A percentile compares a stretch with the other conserved stretches of the same genome.
phyloP scores from a whole-genome alignment of 2,329 filamentous ascomycete genomes.

The Penicillium sp. region DNA sequence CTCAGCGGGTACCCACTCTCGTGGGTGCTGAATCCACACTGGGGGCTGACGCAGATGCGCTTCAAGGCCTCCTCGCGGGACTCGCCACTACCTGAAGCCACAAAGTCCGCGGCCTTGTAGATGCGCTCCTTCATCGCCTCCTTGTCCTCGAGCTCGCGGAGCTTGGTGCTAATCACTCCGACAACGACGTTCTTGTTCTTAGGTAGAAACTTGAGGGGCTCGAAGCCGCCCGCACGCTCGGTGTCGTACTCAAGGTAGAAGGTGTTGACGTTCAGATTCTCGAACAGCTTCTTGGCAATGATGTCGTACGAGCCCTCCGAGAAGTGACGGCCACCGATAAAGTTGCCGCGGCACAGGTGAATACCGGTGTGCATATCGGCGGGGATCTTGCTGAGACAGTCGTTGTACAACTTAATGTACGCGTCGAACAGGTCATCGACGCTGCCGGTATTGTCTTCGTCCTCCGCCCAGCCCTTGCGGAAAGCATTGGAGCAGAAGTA shows the following conservation, averaged over 20 bases:
- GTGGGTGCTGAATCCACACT: slow-evolving; percentile 74
- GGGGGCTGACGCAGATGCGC: slow-evolving; percentile 65
- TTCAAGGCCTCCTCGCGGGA: slow-evolving; percentile 66
- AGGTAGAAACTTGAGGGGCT: slow-evolving; percentile 61
- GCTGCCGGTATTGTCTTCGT: slow-evolving; percentile 64
- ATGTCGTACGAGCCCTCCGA: slow-evolving; percentile 65
- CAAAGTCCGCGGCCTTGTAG: slow-evolving; percentile 62
- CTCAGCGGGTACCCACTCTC: slow-evolving; percentile 68
- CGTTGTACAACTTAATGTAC: slow-evolving; percentile 76
- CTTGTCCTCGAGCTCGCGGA: slow-evolving; percentile 61
- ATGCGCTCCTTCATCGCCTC: slow-evolving; percentile 61
- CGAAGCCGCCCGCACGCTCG: slow-evolving; percentile 62
- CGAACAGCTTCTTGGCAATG: slow-evolving; percentile 65
- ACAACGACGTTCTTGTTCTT: slow-evolving; percentile 63
- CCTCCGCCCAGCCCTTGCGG: slow-evolving; percentile 66
- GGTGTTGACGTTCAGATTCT: slow-evolving; percentile 61
- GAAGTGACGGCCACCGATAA: slow-evolving; percentile 64
- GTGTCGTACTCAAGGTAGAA: slow-evolving; percentile 72
- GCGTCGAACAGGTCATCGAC: slow-evolving; percentile 70
- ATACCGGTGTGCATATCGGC: slow-evolving; percentile 73
- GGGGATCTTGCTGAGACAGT: slow-evolving; percentile 62
- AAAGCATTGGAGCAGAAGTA: slow-evolving; percentile 74
- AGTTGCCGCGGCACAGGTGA: slow-evolving; percentile 68
- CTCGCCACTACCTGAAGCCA: slow-evolving; percentile 65
- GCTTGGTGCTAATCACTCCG: slow-evolving; percentile 63